Percentiles rank a stretch among this genome's conserved stretches.
Evolutionary conservation across 768 basidiomycete species (phyloP).

Genomic region (Amanita muscaria): DNA sequence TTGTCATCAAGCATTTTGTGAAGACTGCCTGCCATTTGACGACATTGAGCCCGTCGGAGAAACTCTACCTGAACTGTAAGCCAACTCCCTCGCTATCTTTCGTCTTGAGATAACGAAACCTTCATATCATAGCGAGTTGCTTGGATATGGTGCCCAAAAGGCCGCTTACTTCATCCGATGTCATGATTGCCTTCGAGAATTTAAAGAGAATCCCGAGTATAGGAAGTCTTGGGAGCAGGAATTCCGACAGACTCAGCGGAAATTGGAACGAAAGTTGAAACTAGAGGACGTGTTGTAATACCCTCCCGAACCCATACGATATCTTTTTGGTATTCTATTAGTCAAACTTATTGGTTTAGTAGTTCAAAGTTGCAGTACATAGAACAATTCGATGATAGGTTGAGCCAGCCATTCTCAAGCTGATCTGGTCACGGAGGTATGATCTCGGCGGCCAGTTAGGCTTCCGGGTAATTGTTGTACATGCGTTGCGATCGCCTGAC

Average conservation of each 20-base stretch:
- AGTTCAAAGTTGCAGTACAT: no score
- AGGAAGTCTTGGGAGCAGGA: conserved; percentile 39
- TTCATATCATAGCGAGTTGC: conserved; percentile 24
- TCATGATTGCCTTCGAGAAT: conserved; percentile 35
- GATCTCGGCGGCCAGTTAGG: no score
- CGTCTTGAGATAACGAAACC: background rate
- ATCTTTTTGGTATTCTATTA: no score
- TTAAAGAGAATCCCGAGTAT: conserved; percentile 23
- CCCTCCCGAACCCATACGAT: no score
- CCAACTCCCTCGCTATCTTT: conserved; percentile 6
- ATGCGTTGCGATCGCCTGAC: no score
- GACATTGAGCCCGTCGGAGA: conserved; percentile 47
- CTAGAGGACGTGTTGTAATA: no score
- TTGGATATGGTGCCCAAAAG: conserved; percentile 28
- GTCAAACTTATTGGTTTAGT: no score
- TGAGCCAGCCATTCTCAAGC: no score
- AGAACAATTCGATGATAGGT: no score
- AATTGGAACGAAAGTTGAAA: conserved; percentile 17
- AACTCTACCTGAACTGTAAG: conserved; percentile 49
- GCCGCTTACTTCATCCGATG: conserved; percentile 43
- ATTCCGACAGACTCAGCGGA: conserved; percentile 27
- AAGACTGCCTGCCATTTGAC: conserved; percentile 47
- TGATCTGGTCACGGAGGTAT: no score
- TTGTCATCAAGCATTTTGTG: conserved; percentile 51
- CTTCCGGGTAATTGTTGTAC: no score